Conservation (phyloP, 2,329 filamentous ascomycete species). For the Fusarium lateritium region DNA sequence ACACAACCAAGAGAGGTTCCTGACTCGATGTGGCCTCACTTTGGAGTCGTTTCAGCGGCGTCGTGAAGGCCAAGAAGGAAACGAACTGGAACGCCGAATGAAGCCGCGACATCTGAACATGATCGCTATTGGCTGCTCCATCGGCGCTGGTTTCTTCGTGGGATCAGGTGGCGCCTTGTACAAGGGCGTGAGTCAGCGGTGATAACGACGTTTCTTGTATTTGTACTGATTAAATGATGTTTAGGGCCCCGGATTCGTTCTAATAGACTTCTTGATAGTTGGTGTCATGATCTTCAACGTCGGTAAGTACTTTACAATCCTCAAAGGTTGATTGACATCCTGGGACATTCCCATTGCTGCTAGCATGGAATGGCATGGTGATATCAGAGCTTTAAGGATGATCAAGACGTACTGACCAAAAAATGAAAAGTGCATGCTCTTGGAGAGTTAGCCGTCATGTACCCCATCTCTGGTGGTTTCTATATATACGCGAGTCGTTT, state of each 20-base stretch:
- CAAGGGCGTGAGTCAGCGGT: slow-evolving; percentile 55
- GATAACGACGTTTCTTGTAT: background rate
- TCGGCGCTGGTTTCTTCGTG: slow-evolving; percentile 75
- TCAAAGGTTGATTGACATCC: too few species aligned
- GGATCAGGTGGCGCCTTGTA: slow-evolving; percentile 68
- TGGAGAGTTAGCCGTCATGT: slow-evolving; percentile 73
- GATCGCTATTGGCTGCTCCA: slow-evolving; percentile 74
- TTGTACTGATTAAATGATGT: accelerated
- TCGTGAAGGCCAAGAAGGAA: slow-evolving; percentile 22
- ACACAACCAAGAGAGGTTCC: slow-evolving; percentile 21
- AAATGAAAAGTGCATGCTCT: slow-evolving; percentile 65
- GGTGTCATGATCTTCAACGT: slow-evolving; percentile 74
- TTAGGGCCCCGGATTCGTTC: slow-evolving; percentile 60
- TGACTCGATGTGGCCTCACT: slow-evolving; percentile 48
- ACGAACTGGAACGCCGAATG: slow-evolving; percentile 62
- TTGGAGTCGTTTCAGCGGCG: slow-evolving; percentile 47
- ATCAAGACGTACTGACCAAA: slow-evolving; percentile 15
- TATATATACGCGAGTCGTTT: slow-evolving; percentile 59
- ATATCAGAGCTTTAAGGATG: too few species aligned
- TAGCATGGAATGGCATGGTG: too few species aligned
- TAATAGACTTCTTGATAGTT: slow-evolving; percentile 69
- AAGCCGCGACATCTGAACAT: slow-evolving; percentile 72
- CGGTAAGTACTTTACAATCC: slow-evolving; percentile 30
- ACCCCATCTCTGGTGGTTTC: slow-evolving; percentile 73
- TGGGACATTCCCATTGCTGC: too few species aligned